A percentile compares a stretch with the other conserved stretches of the same genome.
These are phyloP conservation scores for Bimuria novae-zelandiae DNA, from an alignment of 2,329 filamentous ascomycete genomes.

Conservation along the genomic window DNA sequence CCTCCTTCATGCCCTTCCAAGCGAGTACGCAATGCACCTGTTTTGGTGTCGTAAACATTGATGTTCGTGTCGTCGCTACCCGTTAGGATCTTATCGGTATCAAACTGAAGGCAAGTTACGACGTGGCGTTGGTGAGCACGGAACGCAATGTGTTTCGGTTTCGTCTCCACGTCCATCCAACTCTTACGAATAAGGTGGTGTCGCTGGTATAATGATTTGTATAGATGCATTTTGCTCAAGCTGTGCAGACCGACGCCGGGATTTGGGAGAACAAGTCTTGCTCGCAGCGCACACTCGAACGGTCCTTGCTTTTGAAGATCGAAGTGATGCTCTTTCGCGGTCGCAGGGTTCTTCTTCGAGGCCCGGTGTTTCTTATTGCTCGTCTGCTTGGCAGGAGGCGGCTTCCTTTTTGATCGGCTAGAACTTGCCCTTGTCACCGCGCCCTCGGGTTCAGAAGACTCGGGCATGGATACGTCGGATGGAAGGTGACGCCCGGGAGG, in stretches of 20 bases:
- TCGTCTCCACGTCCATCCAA: conserved; percentile 84
- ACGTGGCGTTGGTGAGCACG: conserved; percentile 95
- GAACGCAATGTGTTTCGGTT: conserved; percentile 91
- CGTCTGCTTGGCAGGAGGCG: conserved; percentile 35
- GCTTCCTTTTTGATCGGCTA: conserved; percentile 46
- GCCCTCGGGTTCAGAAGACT: conserved; percentile 35
- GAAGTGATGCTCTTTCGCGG: conserved; percentile 49
- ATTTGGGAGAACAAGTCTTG: conserved; percentile 79
- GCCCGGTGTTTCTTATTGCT: conserved; percentile 60
- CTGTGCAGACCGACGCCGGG: conserved; percentile 78
- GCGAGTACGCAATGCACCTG: conserved; percentile 79
- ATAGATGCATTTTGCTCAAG: conserved; percentile 84
- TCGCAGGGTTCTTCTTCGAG: conserved; percentile 53
- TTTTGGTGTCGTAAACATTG: conserved; percentile 97
- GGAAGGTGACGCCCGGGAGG: background rate
- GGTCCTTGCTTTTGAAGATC: conserved; percentile 71
- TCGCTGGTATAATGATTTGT: conserved; percentile 93
- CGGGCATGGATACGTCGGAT: conserved; percentile 13
- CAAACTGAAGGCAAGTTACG: conserved; percentile 96
- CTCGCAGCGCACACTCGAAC: conserved; percentile 82
- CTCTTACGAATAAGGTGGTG: conserved; percentile 88
- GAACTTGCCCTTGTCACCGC: conserved; percentile 36
- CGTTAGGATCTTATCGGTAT: conserved; percentile 96
- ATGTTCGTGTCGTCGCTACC: conserved; percentile 98
- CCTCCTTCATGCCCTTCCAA: conserved; percentile 94